Conservation (phyloP, 345 rosid species). For the Dovyalis caffra region DNA sequence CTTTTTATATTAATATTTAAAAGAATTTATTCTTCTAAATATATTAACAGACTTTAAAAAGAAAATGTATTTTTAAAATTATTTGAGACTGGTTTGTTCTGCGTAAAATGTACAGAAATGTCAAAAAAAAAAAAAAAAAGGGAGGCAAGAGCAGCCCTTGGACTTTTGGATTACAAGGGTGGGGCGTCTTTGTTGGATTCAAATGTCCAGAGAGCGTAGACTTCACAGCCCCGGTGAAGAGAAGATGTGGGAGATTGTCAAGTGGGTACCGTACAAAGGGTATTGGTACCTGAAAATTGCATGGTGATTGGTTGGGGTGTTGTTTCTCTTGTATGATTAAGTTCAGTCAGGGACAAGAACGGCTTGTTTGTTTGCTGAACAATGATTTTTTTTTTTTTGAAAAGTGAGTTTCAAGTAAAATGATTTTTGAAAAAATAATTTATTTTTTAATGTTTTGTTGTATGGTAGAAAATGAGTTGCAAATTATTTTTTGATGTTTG, state of each 20-base stretch:
- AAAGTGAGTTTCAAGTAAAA: too few species aligned
- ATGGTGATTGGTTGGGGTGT: conserved; percentile 18
- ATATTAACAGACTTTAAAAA: too few species aligned
- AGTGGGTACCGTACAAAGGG: conserved; percentile 30
- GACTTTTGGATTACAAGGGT: neutral
- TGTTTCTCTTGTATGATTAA: neutral
- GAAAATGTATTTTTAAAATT: too few species aligned
- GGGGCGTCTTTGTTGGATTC: neutral
- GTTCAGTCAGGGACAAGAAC: neutral
- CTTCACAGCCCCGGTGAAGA: conserved; percentile 18
- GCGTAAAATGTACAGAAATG: too few species aligned
- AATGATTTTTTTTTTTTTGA: too few species aligned
- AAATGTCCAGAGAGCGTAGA: neutral
- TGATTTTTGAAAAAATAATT: too few species aligned
- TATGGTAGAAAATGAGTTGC: too few species aligned
- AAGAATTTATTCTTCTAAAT: neutral
- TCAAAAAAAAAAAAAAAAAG: too few species aligned
- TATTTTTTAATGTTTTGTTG: too few species aligned
- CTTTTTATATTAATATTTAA: neutral
- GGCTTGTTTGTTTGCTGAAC: too few species aligned
- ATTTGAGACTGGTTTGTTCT: too few species aligned
- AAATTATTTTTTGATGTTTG: too few species aligned
- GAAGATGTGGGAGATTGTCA: conserved; percentile 6
- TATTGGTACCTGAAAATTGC: conserved; percentile 21
- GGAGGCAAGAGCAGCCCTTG: neutral